Percentiles rank a stretch among this genome's conserved stretches.
Evolutionary conservation across 345 rosid species (phyloP).

Genomic region (Bruguiera sexangula): DNA sequence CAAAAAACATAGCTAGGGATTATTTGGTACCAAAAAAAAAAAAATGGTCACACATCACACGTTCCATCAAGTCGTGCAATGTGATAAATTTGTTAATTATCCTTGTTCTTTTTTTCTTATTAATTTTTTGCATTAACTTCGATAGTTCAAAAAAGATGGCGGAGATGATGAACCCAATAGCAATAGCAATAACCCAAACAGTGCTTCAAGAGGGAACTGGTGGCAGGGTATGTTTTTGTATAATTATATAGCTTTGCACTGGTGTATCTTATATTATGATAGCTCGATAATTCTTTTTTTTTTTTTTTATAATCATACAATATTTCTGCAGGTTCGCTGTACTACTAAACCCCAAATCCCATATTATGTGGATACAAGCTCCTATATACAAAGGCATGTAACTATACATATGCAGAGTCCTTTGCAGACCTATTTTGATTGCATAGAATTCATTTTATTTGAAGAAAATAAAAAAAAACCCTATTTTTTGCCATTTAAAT

Average conservation of each 20-base stretch:
- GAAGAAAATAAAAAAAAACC: background rate
- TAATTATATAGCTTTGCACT: background rate
- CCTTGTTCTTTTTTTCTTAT: background rate
- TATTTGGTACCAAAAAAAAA: background rate
- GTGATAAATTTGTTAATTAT: background rate
- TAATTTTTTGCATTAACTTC: background rate
- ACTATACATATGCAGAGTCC: background rate
- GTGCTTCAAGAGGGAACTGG: slow-evolving; percentile 93
- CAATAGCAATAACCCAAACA: slow-evolving; percentile 44
- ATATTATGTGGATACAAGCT: background rate
- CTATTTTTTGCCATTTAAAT: background rate
- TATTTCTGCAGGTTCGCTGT: slow-evolving; percentile 24
- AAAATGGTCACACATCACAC: too few species aligned
- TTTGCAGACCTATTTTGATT: too few species aligned
- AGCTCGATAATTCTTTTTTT: background rate
- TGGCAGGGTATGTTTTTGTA: slow-evolving; percentile 66
- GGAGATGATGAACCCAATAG: slow-evolving; percentile 47
- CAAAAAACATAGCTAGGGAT: background rate
- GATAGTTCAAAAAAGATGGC: slow-evolving; percentile 59
- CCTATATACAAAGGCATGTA: slow-evolving; percentile 22
- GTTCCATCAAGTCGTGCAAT: background rate
- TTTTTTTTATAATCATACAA: background rate
- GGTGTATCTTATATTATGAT: background rate
- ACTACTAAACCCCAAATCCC: slow-evolving; percentile 14
- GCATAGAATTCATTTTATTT: background rate